These are phyloP conservation scores for Odontarrhena argentea DNA, from an alignment of 345 rosid species.

Conservation along the genomic window DNA sequence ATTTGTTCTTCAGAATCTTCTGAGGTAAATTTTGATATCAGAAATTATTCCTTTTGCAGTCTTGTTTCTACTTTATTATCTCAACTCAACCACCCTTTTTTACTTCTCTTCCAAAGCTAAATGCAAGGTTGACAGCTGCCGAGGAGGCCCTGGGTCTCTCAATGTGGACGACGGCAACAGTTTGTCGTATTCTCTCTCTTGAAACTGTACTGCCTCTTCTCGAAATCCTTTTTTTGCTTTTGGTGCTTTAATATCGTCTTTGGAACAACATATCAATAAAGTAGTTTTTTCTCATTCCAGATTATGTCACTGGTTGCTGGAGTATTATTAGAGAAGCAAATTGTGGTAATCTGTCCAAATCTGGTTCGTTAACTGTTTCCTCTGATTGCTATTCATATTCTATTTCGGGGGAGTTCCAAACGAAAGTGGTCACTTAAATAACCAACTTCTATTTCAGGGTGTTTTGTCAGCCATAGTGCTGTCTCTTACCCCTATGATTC, in stretches of 20 bases:
- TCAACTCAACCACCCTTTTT: conserved; percentile 34
- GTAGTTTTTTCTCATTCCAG: conserved; percentile 47
- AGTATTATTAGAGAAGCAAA: conserved; percentile 87
- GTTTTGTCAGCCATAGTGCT: conserved; percentile 82
- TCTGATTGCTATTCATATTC: conserved; percentile 11
- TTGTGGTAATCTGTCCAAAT: conserved; percentile 80
- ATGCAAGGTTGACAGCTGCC: conserved; percentile 72
- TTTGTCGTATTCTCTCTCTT: conserved; percentile 89
- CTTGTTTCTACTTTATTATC: conserved; percentile 14
- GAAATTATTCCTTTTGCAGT: conserved; percentile 21
- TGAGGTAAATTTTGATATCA: conserved; percentile 54
- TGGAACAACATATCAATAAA: conserved; percentile 10
- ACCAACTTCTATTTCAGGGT: conserved; percentile 61
- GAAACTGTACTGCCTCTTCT: conserved; percentile 69
- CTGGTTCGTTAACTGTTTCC: conserved; percentile 58
- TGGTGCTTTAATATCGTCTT: conserved; percentile 13
- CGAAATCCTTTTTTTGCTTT: conserved; percentile 28
- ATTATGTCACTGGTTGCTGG: conserved; percentile 81
- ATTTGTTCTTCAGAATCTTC: conserved; percentile 55
- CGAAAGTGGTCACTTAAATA: conserved; percentile 24
- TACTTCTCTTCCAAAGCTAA: conserved; percentile 52
- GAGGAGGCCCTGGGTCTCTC: conserved; percentile 94
- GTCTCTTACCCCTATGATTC: conserved; percentile 86
- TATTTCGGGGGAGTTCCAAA: neutral
- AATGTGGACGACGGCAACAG: conserved; percentile 94